These are phyloP conservation scores for Anthracocystis panici-leucophaei DNA, from an alignment of 1,284 basidiomycete species.

Conservation along the genomic window DNA sequence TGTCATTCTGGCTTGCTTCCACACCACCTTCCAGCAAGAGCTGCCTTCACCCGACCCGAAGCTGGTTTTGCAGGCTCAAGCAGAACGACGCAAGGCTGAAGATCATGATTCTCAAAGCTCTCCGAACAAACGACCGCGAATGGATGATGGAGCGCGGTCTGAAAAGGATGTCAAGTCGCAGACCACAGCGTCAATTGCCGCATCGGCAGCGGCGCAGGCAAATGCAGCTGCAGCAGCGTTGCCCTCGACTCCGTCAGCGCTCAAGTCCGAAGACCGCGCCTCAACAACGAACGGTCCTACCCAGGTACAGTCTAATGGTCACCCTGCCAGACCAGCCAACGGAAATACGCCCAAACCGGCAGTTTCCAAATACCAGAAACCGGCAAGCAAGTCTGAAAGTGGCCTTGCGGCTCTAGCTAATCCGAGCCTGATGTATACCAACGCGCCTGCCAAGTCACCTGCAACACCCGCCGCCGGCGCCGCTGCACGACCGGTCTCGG, in stretches of 20 bases:
- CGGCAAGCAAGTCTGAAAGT: slow-evolving; percentile 23
- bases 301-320: not conserved
- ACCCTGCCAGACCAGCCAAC: slow-evolving; percentile 12
- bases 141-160: not conserved
- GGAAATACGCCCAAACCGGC: slow-evolving; percentile 25
- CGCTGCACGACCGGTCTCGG: slow-evolving; percentile 8
- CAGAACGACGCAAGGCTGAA: slow-evolving; percentile 34
- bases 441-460: slow-evolving; percentile 31
- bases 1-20: slow-evolving; percentile 72
- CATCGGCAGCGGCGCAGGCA: not conserved
- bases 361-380: slow-evolving; percentile 15
- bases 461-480: slow-evolving; percentile 12
- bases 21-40: slow-evolving; percentile 67
- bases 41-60: slow-evolving; percentile 41
- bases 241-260: not conserved
- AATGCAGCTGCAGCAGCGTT: not conserved
- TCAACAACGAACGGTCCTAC: slow-evolving; percentile 4
- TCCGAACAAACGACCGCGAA: slow-evolving; percentile 34
- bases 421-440: slow-evolving; percentile 39
- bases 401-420: slow-evolving; percentile 24
- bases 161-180: not conserved
- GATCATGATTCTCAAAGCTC: slow-evolving; percentile 19
- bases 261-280: not conserved
- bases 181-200: not conserved
- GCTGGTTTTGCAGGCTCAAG: slow-evolving; percentile 26